Base-by-base conservation (phyloP, 164 flowering plant genomes). In the Houttuynia cordata region DNA sequence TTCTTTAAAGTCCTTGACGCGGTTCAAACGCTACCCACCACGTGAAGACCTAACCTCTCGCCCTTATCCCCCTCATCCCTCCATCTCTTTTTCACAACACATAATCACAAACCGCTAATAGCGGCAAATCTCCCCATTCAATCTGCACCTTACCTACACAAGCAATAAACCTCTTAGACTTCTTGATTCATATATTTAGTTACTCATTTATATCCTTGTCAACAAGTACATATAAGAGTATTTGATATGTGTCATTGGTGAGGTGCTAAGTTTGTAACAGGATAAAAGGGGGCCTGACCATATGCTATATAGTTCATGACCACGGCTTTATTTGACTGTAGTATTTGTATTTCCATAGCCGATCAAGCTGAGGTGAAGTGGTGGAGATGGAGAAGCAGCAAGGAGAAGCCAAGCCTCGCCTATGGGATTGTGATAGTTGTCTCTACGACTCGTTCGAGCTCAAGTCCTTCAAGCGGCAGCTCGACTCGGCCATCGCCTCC, bases 381-480 rank as follows among this genome's bases (percentile, higher is more conserved):
- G 57, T 57, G 30, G 53, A 56, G n/a, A 25, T 14, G 24, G 54
- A 57, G 53, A 52, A 49, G 53, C 41, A 42, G 24, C 17, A 51
- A 3, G 42, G n/a, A 59, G 59, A 24, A 42, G 57, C 49, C 40
- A 68, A 68, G 30, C 17, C 67, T 40, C 65, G 22, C 15, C 69
- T 86, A 5, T 92, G 98, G 98, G 98, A 92, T 53, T 83, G 96
- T 57, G 93, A 72, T 10, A 92, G 98, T 69, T 66, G 86, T 0
- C 89, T 91, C 25, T 91, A 91, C 68, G 98, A 91, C 68, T 91
- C 98, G 19, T 85, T 85, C 73, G 98, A 92, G 86, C 82, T 84
- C 57, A 77, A 80, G 24, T 82, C 98, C 0, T 81, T 92, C 80
- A 68, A 79, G n/a, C 84, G 76, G 22, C 93, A 87, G 34, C 93